Evolutionary conservation across 805 yeast species (phyloP).

Genomic region (Cyberlindnera bimundalis): DNA sequence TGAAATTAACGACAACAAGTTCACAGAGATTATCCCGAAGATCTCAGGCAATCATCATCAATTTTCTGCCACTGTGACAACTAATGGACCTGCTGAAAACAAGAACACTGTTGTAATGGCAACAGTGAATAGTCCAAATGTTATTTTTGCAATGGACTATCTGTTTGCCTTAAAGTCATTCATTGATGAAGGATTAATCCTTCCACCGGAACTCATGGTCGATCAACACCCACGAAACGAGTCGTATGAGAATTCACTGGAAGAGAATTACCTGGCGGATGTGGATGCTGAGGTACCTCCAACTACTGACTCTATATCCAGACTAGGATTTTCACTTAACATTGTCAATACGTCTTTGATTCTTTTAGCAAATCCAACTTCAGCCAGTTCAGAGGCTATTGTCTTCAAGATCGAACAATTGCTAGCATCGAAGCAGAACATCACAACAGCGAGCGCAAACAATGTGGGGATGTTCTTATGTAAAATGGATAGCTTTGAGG

Average conservation of each 20-base stretch:
- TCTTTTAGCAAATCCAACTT: constrained; percentile 74
- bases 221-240: background rate
- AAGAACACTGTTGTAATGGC: constrained; percentile 49
- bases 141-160: constrained; percentile 83
- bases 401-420: constrained; percentile 86
- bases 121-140: constrained; percentile 75
- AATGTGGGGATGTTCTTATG: constrained; percentile 86
- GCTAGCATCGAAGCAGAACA: constrained; percentile 62
- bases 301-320: constrained; percentile 4
- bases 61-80: constrained; percentile 52
- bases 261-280: background rate
- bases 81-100: constrained; percentile 38
- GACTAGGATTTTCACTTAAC: constrained; percentile 57
- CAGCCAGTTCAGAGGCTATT: constrained; percentile 73
- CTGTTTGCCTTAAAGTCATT: constrained; percentile 70
- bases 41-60: constrained; percentile 62
- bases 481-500: constrained; percentile 65
- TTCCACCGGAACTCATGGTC: constrained; percentile 13
- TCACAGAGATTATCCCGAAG: constrained; percentile 78
- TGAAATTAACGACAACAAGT: constrained; percentile 56
- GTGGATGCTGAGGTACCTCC: constrained; percentile 2
- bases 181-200: constrained; percentile 44
- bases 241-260: background rate
- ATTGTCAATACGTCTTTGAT: constrained; percentile 74
- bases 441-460: constrained; percentile 61